These are phyloP conservation scores for Micractinium conductrix DNA, from an alignment of 139 green algal genomes.

Conservation along the genomic window DNA sequence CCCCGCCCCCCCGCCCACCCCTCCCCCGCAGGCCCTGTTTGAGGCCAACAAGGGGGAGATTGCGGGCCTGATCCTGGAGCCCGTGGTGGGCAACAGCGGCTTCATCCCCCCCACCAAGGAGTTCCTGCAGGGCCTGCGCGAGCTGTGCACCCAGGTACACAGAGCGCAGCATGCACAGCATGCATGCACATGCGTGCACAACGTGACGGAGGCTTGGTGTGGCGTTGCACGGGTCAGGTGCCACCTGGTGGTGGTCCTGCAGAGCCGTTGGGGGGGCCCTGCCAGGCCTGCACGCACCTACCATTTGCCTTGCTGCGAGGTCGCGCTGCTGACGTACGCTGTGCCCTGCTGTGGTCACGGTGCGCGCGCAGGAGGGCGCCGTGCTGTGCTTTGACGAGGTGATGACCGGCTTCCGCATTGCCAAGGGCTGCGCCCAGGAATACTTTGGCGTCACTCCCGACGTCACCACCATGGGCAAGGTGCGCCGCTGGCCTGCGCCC, in stretches of 20 bases:
- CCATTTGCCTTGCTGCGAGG: neutral
- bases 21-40: conserved; percentile 74
- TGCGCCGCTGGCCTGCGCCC: no score
- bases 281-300: neutral
- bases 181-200: no score
- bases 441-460: conserved; percentile 98
- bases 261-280: neutral
- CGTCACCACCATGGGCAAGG: conserved; percentile 99
- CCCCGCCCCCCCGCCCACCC: no score
- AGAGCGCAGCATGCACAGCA: neutral
- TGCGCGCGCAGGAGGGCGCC: conserved; percentile 84
- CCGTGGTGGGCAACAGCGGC: conserved; percentile 98
- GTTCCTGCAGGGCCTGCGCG: conserved; percentile 94
- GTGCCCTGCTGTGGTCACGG: no score
- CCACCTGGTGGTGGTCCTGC: neutral
- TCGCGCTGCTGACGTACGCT: no score
- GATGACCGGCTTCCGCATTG: conserved; percentile 95
- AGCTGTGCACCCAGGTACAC: conserved; percentile 56
- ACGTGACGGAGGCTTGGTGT: no score
- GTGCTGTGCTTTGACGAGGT: conserved; percentile 99
- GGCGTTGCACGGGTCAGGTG: no score
- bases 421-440: conserved; percentile 87
- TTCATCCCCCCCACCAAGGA: conserved; percentile 96
- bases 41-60: conserved; percentile 96
- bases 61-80: conserved; percentile 97